A percentile compares a stretch with the other conserved stretches of the same genome.
Evolutionary conservation across 345 rosid genomes (phyloP).

Genomic region (Moringa oleifera): DNA sequence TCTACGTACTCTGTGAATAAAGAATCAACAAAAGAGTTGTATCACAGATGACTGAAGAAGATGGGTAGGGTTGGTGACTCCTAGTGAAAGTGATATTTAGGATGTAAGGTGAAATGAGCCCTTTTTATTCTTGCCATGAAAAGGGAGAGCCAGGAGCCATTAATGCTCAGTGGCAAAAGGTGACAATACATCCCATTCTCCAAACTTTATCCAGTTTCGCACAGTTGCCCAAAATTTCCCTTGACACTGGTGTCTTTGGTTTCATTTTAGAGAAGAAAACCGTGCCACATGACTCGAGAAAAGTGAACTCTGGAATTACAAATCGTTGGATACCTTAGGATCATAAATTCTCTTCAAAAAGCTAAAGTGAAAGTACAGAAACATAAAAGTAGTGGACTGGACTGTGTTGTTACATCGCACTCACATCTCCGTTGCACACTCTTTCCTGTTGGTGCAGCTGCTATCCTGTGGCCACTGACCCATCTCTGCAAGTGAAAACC

Average conservation of each 20-base stretch:
- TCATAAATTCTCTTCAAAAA: no score
- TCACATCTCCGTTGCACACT: no score
- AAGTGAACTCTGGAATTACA: no score
- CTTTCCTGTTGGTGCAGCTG: constrained; percentile 13
- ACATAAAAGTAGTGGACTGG: background rate
- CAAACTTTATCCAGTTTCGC: no score
- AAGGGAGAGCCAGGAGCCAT: background rate
- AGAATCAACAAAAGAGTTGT: background rate
- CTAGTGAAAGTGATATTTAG: background rate
- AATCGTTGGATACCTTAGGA: no score
- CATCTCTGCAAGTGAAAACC: background rate
- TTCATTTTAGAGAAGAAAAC: no score
- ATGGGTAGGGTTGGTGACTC: background rate
- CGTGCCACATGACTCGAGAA: no score
- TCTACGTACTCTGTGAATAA: background rate
- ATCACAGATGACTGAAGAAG: no score
- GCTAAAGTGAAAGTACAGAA: no score
- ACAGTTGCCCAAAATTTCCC: no score
- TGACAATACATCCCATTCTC: background rate
- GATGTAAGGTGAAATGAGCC: no score
- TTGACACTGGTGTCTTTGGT: no score
- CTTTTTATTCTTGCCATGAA: background rate
- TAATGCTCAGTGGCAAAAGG: background rate
- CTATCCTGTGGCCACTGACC: constrained; percentile 2
- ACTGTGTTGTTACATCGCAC: constrained; percentile 21